These are phyloP conservation scores for Closterium sp. DNA, from an alignment of 139 green algal genomes.

Conservation along the genomic window DNA sequence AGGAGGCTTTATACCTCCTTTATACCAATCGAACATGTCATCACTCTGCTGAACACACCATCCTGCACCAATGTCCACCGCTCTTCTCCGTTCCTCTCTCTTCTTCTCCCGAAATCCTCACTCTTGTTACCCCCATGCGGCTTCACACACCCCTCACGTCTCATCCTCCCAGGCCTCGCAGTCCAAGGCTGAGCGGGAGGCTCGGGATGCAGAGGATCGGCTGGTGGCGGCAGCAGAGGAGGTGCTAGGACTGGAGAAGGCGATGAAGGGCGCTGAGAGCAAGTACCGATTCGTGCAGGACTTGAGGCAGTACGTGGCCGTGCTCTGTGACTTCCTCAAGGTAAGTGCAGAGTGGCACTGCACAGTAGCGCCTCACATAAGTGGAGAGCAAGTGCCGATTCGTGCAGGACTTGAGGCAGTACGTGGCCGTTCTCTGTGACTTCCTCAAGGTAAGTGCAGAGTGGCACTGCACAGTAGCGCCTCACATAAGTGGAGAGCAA, in stretches of 20 bases:
- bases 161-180: slow-evolving; percentile 21
- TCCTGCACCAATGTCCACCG: not conserved
- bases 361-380: too few species aligned
- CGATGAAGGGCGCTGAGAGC: not conserved
- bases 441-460: too few species aligned
- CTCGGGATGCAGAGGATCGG: slow-evolving; percentile 1
- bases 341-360: too few species aligned
- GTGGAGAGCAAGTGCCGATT: too few species aligned
- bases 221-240: not conserved
- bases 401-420: too few species aligned
- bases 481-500: too few species aligned
- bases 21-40: too few species aligned
- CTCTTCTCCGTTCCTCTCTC: not conserved
- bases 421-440: too few species aligned
- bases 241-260: slow-evolving; percentile 15
- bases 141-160: not conserved
- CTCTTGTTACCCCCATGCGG: too few species aligned
- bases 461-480: too few species aligned
- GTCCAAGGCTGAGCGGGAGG: slow-evolving; percentile 13
- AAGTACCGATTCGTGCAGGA: slow-evolving; percentile 74
- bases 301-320: slow-evolving; percentile 72
- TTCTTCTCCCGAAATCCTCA: not conserved
- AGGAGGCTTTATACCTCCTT: too few species aligned
- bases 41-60: too few species aligned
- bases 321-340: slow-evolving; percentile 72